Evolutionary conservation across 305 asterid genomes (phyloP).

Genomic region (Striga hermonthica): DNA sequence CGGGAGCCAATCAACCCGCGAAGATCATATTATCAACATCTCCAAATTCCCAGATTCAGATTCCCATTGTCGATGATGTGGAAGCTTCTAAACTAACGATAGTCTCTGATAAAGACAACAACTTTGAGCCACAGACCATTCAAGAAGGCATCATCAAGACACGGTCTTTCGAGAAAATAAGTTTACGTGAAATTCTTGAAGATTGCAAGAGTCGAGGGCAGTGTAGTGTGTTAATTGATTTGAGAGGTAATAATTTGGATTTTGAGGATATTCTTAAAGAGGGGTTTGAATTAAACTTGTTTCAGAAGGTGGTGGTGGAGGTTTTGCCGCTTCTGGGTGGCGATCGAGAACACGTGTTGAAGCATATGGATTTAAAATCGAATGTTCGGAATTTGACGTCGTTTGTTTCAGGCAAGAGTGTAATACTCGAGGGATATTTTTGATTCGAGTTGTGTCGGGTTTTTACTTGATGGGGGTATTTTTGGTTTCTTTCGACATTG

Average conservation of each 20-base stretch:
- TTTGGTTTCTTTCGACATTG: no score
- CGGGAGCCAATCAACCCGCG: conserved; percentile 80
- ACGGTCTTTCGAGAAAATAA: conserved; percentile 40
- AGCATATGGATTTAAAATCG: conserved; percentile 29
- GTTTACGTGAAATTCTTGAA: conserved; percentile 57
- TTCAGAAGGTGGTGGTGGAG: conserved; percentile 81
- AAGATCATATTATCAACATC: conserved; percentile 46
- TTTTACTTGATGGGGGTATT: background rate
- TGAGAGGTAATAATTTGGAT: conserved; percentile 43
- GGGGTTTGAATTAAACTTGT: conserved; percentile 53
- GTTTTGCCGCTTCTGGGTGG: conserved; percentile 60
- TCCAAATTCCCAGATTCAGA: conserved; percentile 32
- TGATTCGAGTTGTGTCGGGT: conserved; percentile 25
- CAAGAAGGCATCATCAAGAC: conserved; percentile 47
- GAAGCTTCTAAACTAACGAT: conserved; percentile 42
- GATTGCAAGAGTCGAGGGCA: conserved; percentile 64
- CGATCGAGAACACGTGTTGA: conserved; percentile 27
- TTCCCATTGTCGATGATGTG: conserved; percentile 33
- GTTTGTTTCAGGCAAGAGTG: conserved; percentile 43
- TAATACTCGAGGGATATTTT: conserved; percentile 75
- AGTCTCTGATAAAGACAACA: conserved; percentile 39
- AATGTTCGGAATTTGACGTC: conserved; percentile 55
- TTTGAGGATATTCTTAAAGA: conserved; percentile 59
- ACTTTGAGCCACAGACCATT: conserved; percentile 32
- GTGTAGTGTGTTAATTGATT: conserved; percentile 70